Base-by-base conservation (phyloP, 305 asterid species). In the Solanum hybrid region DNA sequence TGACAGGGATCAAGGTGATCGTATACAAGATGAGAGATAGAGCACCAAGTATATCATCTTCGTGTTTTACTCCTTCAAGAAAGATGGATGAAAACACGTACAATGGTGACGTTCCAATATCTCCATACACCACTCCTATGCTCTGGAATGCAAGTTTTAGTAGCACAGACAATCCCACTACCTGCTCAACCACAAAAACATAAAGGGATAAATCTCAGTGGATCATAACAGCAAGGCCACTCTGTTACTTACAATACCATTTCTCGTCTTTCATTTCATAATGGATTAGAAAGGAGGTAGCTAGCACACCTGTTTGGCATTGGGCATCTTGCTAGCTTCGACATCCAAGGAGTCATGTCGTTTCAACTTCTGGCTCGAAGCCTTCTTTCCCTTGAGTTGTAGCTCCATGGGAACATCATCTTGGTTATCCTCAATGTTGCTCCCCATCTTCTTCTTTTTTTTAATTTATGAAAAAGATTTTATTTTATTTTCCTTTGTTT, bases 81-180 rank as follows among this genome's bases (percentile, higher is more conserved):
- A 95, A 95, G 15, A 91, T 91, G 91, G 96, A 90, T 0, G 94
- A 11, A 3, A 76, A 93, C 24, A 95, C 98, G 38, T 95, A 95
- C 92, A 95, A 77, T 24, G 97, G 96, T 76, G 98, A 95, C 0
- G 98, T 95, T 7, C 98, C 98, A 17, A 95, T 92, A 79, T 95
- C 98, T 1, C 98, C 98, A 36, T 94, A 95, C 88, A 95, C 95
- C 45, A 95, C 95, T 4, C 98, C 98, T 1, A 95, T 84, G 90
- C 98, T 94, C 66, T 95, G 98, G 51, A 95, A 94, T 4, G 97
- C 94, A 37, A 95, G 91, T 29, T 89, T 91, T 87, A 95, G n/a
- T 26, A 87, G 17, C 11, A 87, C 31, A 1, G 86, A 51, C 85
- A 34, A 6, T 51, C 76, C 77, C 64, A 76, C 3, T 4, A 24